Conservation (phyloP, 2,329 filamentous ascomycete genomes). For the Thelonectria blattea region DNA sequence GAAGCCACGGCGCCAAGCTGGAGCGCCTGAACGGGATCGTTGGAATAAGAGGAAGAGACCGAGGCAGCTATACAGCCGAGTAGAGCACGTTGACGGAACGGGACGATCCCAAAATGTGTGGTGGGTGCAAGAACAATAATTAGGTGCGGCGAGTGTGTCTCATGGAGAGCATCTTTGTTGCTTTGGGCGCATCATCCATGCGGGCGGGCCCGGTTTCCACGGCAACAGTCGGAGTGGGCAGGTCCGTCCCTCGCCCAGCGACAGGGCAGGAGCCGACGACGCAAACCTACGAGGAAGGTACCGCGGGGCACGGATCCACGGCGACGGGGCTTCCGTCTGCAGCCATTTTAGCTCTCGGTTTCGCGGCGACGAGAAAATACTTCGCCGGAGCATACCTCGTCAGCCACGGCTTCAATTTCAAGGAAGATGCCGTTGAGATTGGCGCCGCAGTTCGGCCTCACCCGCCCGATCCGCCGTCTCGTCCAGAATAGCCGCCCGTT, state of each 20-base stretch:
- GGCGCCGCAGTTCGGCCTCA: slow-evolving; percentile 11
- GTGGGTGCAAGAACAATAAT: not conserved
- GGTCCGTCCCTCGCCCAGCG: not conserved
- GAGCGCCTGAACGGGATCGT: not conserved
- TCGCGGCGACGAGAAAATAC: slow-evolving; percentile 7
- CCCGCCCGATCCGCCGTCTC: slow-evolving; percentile 1
- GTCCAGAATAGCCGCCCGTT: slow-evolving; percentile 15
- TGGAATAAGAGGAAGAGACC: slow-evolving; percentile 11
- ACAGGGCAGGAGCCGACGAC: not conserved
- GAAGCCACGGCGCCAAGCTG: slow-evolving; percentile 20
- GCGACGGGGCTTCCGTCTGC: not conserved
- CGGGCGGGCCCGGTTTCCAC: slow-evolving; percentile 31
- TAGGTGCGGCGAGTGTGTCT: not conserved
- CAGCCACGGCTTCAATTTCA: not conserved
- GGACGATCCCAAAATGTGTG: not conserved
- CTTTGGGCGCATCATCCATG: slow-evolving; percentile 14
- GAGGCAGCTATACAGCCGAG: not conserved
- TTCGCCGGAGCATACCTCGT: not conserved
- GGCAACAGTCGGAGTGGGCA: slow-evolving; percentile 34
- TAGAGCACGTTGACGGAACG: slow-evolving; percentile 5
- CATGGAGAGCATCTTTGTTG: slow-evolving; percentile 18
- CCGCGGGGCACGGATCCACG: too few relatives aligned
- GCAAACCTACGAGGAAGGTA: too few relatives aligned
- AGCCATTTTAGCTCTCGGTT: not conserved
- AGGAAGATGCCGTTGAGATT: slow-evolving; percentile 22